Percentiles rank a stretch among this genome's conserved stretches.
These are phyloP conservation scores for Vanilla planifolia DNA, from an alignment of 106 monocot genomes.

Conservation along the genomic window DNA sequence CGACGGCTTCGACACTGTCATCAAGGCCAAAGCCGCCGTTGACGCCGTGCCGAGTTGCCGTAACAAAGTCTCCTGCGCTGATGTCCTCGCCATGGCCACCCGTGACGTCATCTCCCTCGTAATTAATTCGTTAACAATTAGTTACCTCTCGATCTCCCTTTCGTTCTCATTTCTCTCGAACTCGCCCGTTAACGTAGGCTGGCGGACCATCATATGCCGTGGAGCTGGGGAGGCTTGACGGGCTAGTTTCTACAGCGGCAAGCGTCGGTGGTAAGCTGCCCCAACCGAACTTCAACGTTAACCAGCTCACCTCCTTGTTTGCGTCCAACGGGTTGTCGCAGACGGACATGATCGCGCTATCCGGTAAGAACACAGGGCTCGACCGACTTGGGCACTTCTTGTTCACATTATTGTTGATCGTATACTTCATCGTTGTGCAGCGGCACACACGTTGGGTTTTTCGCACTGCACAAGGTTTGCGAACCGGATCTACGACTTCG, in stretches of 20 bases:
- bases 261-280: conserved; percentile 72
- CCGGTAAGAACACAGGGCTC: conserved; percentile 26
- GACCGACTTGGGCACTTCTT: too few relatives aligned
- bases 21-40: conserved; percentile 87
- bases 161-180: too few relatives aligned
- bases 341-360: conserved; percentile 75
- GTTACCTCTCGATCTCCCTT: conserved; percentile 1
- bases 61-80: conserved; percentile 93
- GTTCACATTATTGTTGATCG: too few relatives aligned
- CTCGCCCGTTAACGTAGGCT: conserved; percentile 14
- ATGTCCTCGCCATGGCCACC: conserved; percentile 81
- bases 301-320: conserved; percentile 57
- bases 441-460: conserved; percentile 26
- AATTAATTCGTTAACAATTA: neutral
- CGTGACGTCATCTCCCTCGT: conserved; percentile 77
- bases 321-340: conserved; percentile 40
- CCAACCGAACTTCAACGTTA: conserved; percentile 41
- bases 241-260: conserved; percentile 56
- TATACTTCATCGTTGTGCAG: neutral
- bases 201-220: conserved; percentile 75
- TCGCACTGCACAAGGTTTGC: conserved; percentile 18
- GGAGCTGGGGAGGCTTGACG: conserved; percentile 69
- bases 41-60: conserved; percentile 69
- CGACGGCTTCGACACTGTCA: conserved; percentile 89
- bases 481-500: conserved; percentile 9